phyloP scores from a whole-genome alignment of 2,329 filamentous ascomycete genomes.

The Dactylellina leptospora region DNA sequence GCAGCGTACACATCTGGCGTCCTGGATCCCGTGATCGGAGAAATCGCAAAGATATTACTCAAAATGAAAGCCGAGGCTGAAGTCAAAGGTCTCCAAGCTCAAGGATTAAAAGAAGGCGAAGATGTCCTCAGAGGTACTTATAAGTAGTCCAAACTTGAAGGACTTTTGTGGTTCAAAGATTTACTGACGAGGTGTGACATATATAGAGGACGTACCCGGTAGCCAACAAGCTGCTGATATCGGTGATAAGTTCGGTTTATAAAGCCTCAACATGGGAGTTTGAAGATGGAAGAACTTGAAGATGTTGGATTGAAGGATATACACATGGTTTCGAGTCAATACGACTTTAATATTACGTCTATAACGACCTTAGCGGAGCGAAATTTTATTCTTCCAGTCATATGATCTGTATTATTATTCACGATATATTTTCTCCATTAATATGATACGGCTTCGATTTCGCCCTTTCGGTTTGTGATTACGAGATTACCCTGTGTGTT shows the following conservation, averaged over 20 bases:
- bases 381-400: too few relatives aligned
- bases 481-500: too few relatives aligned
- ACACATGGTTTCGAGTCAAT: too few relatives aligned
- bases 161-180: too few relatives aligned
- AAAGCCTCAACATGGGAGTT: not conserved
- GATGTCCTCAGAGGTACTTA: slow-evolving; percentile 60
- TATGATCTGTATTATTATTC: too few relatives aligned
- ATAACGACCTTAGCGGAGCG: too few relatives aligned
- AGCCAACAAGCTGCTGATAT: slow-evolving; percentile 33
- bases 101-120: slow-evolving; percentile 61
- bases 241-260: slow-evolving; percentile 35
- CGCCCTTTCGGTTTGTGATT: too few relatives aligned
- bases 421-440: too few relatives aligned
- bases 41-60: slow-evolving; percentile 60
- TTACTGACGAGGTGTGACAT: not conserved
- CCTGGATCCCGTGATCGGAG: slow-evolving; percentile 61
- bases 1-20: slow-evolving; percentile 61
- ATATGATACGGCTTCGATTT: too few relatives aligned
- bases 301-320: too few relatives aligned
- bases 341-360: too few relatives aligned
- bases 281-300: too few relatives aligned
- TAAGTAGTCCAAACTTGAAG: not conserved
- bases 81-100: slow-evolving; percentile 60
- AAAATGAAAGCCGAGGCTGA: slow-evolving; percentile 62
- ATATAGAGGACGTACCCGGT: slow-evolving; percentile 35